Evolutionary conservation across 768 basidiomycete genomes (phyloP).

Genomic region (Paxillus rubicundulus): DNA sequence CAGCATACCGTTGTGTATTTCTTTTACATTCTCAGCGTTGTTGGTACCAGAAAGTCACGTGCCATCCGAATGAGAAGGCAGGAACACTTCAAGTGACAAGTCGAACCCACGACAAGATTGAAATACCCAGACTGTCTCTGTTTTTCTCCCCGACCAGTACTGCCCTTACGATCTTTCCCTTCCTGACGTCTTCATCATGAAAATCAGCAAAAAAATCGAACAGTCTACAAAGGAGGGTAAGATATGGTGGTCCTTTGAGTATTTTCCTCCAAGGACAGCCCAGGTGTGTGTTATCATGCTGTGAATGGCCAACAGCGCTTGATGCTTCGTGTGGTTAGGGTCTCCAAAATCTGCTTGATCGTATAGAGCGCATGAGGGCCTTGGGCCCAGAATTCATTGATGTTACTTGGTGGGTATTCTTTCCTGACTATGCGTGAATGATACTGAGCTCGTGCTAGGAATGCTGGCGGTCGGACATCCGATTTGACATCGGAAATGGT

Average conservation of each 20-base stretch:
- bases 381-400: slow-evolving; percentile 98
- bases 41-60: slow-evolving; percentile 16
- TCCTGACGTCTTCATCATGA: slow-evolving; percentile 53
- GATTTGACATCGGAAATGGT: slow-evolving; percentile 93
- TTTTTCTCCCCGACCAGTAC: slow-evolving; percentile 13
- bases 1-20: not conserved
- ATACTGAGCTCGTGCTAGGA: slow-evolving; percentile 50
- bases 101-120: slow-evolving; percentile 10
- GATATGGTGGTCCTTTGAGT: slow-evolving; percentile 98
- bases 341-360: slow-evolving; percentile 93
- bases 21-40: not conserved
- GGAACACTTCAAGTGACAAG: slow-evolving; percentile 5
- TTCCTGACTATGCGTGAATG: not conserved
- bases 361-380: slow-evolving; percentile 96
- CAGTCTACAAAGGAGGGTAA: slow-evolving; percentile 82
- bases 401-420: slow-evolving; percentile 76
- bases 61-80: slow-evolving; percentile 2
- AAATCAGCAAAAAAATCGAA: slow-evolving; percentile 91
- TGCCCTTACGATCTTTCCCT: slow-evolving; percentile 21
- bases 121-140: slow-evolving; percentile 22
- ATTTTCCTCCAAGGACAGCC: slow-evolving; percentile 93
- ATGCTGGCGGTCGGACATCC: slow-evolving; percentile 93
- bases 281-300: slow-evolving; percentile 53
- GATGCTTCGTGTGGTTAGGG: slow-evolving; percentile 11
- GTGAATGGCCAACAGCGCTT: not conserved